Conservation (phyloP, 257 asterid genomes). For the Paraleonurus japonicus region DNA sequence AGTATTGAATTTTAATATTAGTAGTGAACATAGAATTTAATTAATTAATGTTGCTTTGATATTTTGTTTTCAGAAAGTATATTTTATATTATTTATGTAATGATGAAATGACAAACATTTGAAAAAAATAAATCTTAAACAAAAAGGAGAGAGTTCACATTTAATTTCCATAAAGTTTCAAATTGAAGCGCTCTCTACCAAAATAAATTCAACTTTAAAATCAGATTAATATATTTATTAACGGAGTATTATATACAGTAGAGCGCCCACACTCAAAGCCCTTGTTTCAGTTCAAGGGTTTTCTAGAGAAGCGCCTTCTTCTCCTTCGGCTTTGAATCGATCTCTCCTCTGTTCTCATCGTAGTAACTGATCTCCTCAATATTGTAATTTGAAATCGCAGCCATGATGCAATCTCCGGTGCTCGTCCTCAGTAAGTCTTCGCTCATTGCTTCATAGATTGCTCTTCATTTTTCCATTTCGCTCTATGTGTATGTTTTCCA, state of each 20-base stretch:
- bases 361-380: not conserved
- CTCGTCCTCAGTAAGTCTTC: conserved; percentile 68
- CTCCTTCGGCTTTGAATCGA: conserved; percentile 8
- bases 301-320: conserved; percentile 19
- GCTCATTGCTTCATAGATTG: not conserved
- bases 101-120: too few relatives aligned
- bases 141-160: too few relatives aligned
- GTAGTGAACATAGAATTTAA: not conserved
- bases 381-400: conserved; percentile 19
- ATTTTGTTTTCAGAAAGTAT: not conserved
- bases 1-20: too few relatives aligned
- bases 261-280: conserved; percentile 12
- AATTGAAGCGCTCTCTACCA: too few relatives aligned
- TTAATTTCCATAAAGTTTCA: too few relatives aligned
- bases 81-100: not conserved
- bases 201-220: too few relatives aligned
- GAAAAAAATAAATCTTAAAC: too few relatives aligned
- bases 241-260: not conserved
- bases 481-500: not conserved
- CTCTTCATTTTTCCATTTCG: not conserved
- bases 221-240: too few relatives aligned
- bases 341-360: not conserved
- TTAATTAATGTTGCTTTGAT: not conserved
- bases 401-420: conserved; percentile 67
- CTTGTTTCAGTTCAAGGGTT: conserved; percentile 26